These are phyloP conservation scores for Pinguiococcus pyrenoidosus DNA, from an alignment of 108 stramenopile genomes.

Conservation along the genomic window DNA sequence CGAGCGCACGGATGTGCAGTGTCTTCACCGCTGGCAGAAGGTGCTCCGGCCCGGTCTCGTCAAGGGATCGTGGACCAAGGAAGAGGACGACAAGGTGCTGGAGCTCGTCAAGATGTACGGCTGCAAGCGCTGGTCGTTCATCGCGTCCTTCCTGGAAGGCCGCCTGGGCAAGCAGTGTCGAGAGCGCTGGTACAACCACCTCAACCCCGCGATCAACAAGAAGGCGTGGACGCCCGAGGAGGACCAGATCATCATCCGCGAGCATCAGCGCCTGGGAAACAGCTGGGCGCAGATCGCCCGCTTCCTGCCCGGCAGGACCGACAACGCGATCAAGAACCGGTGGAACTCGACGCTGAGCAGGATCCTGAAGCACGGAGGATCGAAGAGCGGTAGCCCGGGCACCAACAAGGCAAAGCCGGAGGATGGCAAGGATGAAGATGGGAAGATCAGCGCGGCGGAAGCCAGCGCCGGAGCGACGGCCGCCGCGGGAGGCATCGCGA, in stretches of 20 bases:
- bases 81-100: slow-evolving; percentile 19
- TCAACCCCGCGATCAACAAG: slow-evolving; percentile 88
- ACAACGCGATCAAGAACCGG: slow-evolving; percentile 29
- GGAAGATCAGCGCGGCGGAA: too few species aligned
- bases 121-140: slow-evolving; percentile 27
- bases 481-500: too few species aligned
- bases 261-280: slow-evolving; percentile 65
- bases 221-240: slow-evolving; percentile 80
- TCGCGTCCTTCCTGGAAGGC: slow-evolving; percentile 75
- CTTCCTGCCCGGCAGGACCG: slow-evolving; percentile 26
- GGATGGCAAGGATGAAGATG: too few species aligned
- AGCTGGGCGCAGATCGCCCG: slow-evolving; percentile 38
- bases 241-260: slow-evolving; percentile 57
- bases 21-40: slow-evolving; percentile 68
- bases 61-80: slow-evolving; percentile 41
- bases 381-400: too few species aligned
- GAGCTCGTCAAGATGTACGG: slow-evolving; percentile 8
- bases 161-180: slow-evolving; percentile 95
- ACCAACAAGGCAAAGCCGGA: too few species aligned
- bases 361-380: too few species aligned
- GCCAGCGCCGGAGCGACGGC: too few species aligned
- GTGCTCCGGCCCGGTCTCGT: slow-evolving; percentile 61
- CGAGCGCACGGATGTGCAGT: slow-evolving; percentile 38
- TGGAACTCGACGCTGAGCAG: slow-evolving; percentile 16
- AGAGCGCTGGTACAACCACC: slow-evolving; percentile 96